Evolutionary conservation across 2,329 filamentous ascomycete species (phyloP).

Genomic region (Trichoderma koningii): DNA sequence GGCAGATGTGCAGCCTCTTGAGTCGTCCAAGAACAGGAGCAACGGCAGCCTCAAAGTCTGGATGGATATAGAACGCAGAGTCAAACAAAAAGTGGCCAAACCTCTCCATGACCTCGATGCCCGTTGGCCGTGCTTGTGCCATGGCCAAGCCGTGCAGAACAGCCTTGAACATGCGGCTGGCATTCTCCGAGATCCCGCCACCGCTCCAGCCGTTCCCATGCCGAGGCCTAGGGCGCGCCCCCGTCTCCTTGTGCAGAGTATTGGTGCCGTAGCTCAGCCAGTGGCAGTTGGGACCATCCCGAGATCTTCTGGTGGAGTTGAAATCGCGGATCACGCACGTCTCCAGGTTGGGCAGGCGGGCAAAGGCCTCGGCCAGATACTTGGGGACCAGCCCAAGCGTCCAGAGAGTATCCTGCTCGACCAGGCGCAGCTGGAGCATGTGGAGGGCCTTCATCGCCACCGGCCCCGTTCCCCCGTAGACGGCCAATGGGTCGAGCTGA

Average conservation of each 20-base stretch:
- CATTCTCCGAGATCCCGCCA: conserved; percentile 30
- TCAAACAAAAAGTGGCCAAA: conserved; percentile 40
- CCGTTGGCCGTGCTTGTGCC: conserved; percentile 42
- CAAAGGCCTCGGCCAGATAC: conserved; percentile 60
- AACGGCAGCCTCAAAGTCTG: conserved; percentile 39
- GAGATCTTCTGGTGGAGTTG: conserved; percentile 49
- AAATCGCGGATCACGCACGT: conserved; percentile 63
- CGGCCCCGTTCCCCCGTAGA: conserved; percentile 14
- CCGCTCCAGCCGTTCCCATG: conserved; percentile 10
- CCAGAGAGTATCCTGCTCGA: conserved; percentile 38
- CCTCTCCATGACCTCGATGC: conserved; percentile 53
- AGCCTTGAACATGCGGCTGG: conserved; percentile 43
- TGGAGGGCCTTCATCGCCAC: neutral
- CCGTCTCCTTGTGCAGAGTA: conserved; percentile 43
- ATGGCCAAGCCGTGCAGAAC: conserved; percentile 48
- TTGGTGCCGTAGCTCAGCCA: conserved; percentile 60
- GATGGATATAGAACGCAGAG: conserved; percentile 46
- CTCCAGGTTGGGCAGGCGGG: conserved; percentile 55
- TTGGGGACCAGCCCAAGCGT: conserved; percentile 51
- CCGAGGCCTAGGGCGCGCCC: conserved; percentile 25
- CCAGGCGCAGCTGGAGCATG: conserved; percentile 30
- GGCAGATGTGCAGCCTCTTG: conserved; percentile 45
- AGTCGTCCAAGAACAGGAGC: conserved; percentile 49
- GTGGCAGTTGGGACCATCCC: conserved; percentile 46
- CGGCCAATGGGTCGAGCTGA: neutral